Evolutionary conservation across 495 filamentous ascomycete species (phyloP), one percentile per base, ranked within the genome.

Genomic region (Sphaerosporella brunnea): DNA sequence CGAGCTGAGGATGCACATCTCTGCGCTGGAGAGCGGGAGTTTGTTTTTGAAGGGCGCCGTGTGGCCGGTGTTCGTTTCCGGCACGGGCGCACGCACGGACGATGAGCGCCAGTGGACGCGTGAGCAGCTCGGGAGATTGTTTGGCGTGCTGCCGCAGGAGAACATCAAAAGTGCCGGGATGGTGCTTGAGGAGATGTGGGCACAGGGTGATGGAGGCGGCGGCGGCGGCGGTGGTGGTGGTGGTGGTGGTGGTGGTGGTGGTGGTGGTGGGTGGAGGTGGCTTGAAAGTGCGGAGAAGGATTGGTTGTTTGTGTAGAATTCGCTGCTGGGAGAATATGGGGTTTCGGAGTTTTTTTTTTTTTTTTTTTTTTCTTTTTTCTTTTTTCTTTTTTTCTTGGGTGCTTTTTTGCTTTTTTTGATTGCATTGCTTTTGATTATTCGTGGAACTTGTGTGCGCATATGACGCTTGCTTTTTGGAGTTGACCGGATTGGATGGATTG

Each of bases 221-320:
- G 45, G 26, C 46, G 37, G 23, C 0, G 50, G 50, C 7, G 51
- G 51, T 0, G 34, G 39, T 18, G 47, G 21, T 4, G 45, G 26
- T 46, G 37, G 23, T 0, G 50, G 50, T 4, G 41, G 37, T 2
- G 55, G 32, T 36, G 51, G 51, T 0, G 34, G 39, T 18, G 47
- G 21, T 4, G 45, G 26, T 46, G 37, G 23, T 0, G 50, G 50
- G 5, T 38, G 50, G 51, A 43, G 49, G 37, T 56, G 52, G 56
- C 25, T 60, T 21, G 56, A 52, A 18, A 52, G 36, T 19, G 44
- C 41, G 3, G 56, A 53, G 23, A 53, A 46, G 37, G 56, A 60
- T 52, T 60, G 57, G 52, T 53, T 60, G 28, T 60, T 60, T 51
- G 49, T 60, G 23, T 60, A 32, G 28, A n/a, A n/a, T n/a, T n/a